phyloP scores from a whole-genome alignment of 306 rosid species.

The Styphnolobium japonicum region DNA sequence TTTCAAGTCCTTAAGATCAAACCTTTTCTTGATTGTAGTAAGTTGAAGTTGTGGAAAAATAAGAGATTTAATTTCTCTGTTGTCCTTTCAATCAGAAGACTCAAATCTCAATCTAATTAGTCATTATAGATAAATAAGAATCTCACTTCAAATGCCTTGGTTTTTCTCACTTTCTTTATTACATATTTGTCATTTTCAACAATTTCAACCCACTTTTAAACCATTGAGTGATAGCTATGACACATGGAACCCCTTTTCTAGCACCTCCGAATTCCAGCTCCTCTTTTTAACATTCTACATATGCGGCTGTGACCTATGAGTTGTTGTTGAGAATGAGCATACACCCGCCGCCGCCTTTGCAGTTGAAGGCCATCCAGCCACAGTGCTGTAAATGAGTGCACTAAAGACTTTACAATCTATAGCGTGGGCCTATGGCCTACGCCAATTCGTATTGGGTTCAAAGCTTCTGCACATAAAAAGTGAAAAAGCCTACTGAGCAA shows the following conservation, averaged over 20 bases:
- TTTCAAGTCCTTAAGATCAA: background rate
- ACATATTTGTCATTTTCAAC: background rate
- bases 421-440: slow-evolving; percentile 27
- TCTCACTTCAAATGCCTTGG: background rate
- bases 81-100: background rate
- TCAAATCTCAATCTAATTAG: background rate
- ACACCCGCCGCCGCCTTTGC: slow-evolving; percentile 32
- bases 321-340: background rate
- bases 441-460: background rate
- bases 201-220: background rate
- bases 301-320: slow-evolving; percentile 28
- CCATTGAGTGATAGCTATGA: background rate
- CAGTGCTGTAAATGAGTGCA: slow-evolving; percentile 30
- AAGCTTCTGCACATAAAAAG: background rate
- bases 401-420: slow-evolving; percentile 10
- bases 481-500: background rate
- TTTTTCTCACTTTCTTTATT: background rate
- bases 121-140: no score
- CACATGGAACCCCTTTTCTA: background rate
- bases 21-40: background rate
- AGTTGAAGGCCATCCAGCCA: slow-evolving; percentile 28
- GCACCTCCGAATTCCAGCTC: background rate
- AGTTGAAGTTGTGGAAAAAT: background rate
- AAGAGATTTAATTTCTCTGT: background rate
- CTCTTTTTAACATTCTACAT: background rate